Evolutionary conservation across 768 basidiomycete species (phyloP), one percentile per base, ranked within the genome.

Genomic region (Ephemerocybe angulata): DNA sequence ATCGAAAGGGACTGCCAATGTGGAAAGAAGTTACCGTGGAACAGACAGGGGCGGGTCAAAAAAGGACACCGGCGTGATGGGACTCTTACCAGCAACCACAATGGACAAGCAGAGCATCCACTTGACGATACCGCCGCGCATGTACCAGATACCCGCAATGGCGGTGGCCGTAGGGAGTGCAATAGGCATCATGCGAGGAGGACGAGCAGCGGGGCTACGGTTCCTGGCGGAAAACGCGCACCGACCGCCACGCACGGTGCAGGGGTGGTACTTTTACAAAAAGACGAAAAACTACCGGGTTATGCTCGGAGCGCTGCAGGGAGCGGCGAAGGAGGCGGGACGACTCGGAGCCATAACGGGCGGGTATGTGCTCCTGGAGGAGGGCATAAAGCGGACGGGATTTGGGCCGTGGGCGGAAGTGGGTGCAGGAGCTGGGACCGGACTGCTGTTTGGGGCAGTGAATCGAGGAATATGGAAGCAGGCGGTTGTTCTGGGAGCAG

Each of bases 201-300:
- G 85, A 11, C 81, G 87, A 41, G 76, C 70, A 44, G 84, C 87
- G n/a, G 80, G 83, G 12, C 73, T 93, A 67, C 86, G 84, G 50
- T 95, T 89, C 69, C 78, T 94, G 48, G 93, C 92, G n/a, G 93
- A 96, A 70, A 95, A 96, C 67, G 93, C 86, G 41, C 93, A 96
- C 70, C 79, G 90, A 53, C 79, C 88, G 46, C 93, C 93, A 21
- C 86, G 72, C 61, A 96, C 93, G 28, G 80, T 92, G 55, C 83
- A 87, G 61, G 93, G 93, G 55, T 95, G 93, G 93, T 96, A 94
- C 70, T 88, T 92, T 63, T 95, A 96, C 83, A 89, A 92, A 68
- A 95, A 95, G 76, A 93, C 91, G 27, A 96, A 95, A 70, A 95
- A 95, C 75, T 95, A 94, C 76, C 77, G 82, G 61, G 83, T 93